These are phyloP conservation scores for Phytopythium chamaehyphon DNA, from an alignment of 352 stramenopile species.

Conservation along the genomic window DNA sequence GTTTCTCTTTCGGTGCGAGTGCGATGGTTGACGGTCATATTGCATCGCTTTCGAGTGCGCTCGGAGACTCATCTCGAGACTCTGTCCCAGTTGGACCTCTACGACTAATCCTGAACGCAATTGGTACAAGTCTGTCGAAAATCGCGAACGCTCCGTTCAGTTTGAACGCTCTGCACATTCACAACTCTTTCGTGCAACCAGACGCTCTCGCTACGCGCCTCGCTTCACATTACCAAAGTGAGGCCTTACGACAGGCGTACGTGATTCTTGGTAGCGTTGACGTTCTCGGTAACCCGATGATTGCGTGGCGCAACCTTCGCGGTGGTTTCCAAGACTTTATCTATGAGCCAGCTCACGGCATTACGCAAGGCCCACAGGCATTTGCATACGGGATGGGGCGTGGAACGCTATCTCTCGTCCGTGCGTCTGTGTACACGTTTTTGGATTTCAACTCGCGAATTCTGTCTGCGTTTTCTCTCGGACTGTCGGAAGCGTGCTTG, in stretches of 20 bases:
- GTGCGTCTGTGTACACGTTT: conserved; percentile 81
- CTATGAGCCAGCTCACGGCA: conserved; percentile 72
- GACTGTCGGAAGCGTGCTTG: conserved; percentile 78
- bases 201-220: conserved; percentile 64
- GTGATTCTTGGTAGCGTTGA: conserved; percentile 87
- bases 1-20: conserved; percentile 77
- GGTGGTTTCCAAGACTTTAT: conserved; percentile 83
- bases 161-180: conserved; percentile 68
- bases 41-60: conserved; percentile 24
- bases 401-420: conserved; percentile 80
- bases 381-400: conserved; percentile 78
- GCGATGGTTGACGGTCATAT: conserved; percentile 62
- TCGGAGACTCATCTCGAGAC: conserved; percentile 23
- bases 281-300: conserved; percentile 85
- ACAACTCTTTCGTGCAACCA: conserved; percentile 82
- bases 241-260: conserved; percentile 84
- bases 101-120: conserved; percentile 82
- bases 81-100: conserved; percentile 65
- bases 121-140: conserved; percentile 84
- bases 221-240: conserved; percentile 84
- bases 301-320: conserved; percentile 83
- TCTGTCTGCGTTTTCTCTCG: conserved; percentile 71
- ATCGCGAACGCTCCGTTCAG: conserved; percentile 88
- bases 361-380: conserved; percentile 66
- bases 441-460: conserved; percentile 88